Conservation (phyloP, 805 yeast species). For the Lachancea mirantina region DNA sequence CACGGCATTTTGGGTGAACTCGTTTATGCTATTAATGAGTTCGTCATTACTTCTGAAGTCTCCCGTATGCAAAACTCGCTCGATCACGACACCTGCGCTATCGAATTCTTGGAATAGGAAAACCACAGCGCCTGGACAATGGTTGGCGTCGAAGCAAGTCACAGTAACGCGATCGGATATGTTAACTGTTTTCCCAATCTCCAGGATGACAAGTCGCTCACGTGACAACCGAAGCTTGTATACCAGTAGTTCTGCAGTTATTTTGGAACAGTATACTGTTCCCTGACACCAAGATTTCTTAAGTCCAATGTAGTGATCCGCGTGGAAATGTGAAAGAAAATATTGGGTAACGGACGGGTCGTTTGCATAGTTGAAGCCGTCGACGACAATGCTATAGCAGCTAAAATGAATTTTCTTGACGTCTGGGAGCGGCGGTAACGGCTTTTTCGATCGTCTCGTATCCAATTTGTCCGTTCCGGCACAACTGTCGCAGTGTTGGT, state of each 20-base stretch:
- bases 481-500: conserved; percentile 52
- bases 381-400: conserved; percentile 44
- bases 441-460: conserved; percentile 28
- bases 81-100: conserved; percentile 7
- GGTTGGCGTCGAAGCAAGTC: conserved; percentile 75
- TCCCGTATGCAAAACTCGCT: conserved; percentile 68
- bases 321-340: conserved; percentile 77
- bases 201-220: conserved; percentile 35
- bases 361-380: conserved; percentile 47
- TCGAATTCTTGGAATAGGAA: conserved; percentile 53
- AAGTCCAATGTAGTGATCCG: conserved; percentile 91
- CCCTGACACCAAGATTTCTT: conserved; percentile 71
- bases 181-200: conserved; percentile 36
- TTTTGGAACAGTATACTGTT: conserved; percentile 60
- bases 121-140: conserved; percentile 92
- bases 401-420: conserved; percentile 13
- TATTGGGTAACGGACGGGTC: conserved; percentile 43
- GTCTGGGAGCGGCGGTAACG: conserved; percentile 23
- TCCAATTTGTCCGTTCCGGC: conserved; percentile 19
- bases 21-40: conserved; percentile 39
- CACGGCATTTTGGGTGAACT: conserved; percentile 16
- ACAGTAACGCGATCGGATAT: conserved; percentile 45
- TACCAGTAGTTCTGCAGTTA: conserved; percentile 54
- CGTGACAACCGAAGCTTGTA: conserved; percentile 49
- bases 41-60: conserved; percentile 70